Conservation (phyloP, 2,329 filamentous ascomycete genomes). For the Gliomastix tumulicola region DNA sequence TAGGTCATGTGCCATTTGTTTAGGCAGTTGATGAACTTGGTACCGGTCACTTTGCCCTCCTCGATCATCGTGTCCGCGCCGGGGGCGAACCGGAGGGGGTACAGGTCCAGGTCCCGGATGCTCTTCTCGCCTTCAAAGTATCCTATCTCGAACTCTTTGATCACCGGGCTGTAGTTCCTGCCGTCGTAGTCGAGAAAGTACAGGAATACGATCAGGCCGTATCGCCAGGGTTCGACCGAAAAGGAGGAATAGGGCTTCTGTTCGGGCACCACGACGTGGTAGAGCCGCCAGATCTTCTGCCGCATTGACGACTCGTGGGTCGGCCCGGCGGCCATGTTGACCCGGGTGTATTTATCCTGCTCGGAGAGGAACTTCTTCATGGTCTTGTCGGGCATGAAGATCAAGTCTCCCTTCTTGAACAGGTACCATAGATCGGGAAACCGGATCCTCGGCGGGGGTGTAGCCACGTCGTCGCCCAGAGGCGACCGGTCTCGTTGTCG, state of each 20-base stretch:
- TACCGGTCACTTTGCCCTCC: slow-evolving; percentile 21
- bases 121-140: slow-evolving; percentile 27
- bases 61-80: too few species aligned
- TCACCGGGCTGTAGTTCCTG: slow-evolving; percentile 26
- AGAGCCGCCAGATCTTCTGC: too few species aligned
- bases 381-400: slow-evolving; percentile 28
- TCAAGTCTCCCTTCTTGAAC: slow-evolving; percentile 29
- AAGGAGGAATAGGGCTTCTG: too few species aligned
- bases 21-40: slow-evolving; percentile 22
- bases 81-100: too few species aligned
- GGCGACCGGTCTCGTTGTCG: too few species aligned
- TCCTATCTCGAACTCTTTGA: slow-evolving; percentile 25
- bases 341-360: too few species aligned
- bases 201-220: too few species aligned
- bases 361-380: too few species aligned
- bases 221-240: too few species aligned
- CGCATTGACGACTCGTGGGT: too few species aligned
- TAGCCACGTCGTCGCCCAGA: slow-evolving; percentile 14
- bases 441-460: too few species aligned
- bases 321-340: too few species aligned
- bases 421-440: slow-evolving; percentile 35
- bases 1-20: slow-evolving; percentile 29
- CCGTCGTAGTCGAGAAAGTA: slow-evolving; percentile 37
- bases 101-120: slow-evolving; percentile 25
- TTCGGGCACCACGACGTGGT: slow-evolving; percentile 19